Evolutionary conservation across 441 rosid genomes (phyloP).

Genomic region (Erodium trifolium): DNA sequence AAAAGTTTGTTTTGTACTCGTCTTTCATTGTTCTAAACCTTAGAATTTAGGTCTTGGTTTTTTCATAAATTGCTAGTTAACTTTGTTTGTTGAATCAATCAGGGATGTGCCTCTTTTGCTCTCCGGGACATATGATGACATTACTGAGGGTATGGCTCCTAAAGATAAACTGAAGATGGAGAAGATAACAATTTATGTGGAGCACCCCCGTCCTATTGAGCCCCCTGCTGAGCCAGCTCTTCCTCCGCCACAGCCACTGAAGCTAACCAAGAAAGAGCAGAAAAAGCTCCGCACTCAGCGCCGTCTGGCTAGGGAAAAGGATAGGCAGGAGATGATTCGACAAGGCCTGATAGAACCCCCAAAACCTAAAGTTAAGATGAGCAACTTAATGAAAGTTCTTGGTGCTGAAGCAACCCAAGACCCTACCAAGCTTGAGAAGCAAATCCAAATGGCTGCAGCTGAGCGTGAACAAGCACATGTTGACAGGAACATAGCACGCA

Average conservation of each 20-base stretch:
- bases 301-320: slow-evolving; percentile 81
- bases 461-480: slow-evolving; percentile 97
- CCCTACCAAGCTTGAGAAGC: slow-evolving; percentile 88
- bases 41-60: background rate
- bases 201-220: slow-evolving; percentile 87
- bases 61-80: background rate
- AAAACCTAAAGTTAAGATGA: slow-evolving; percentile 84
- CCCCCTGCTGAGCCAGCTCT: slow-evolving; percentile 91
- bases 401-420: slow-evolving; percentile 94
- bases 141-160: slow-evolving; percentile 25
- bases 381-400: slow-evolving; percentile 90
- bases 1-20: background rate
- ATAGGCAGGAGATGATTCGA: slow-evolving; percentile 78
- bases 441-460: slow-evolving; percentile 84
- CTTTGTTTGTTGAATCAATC: slow-evolving; percentile 16
- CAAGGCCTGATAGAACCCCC: slow-evolving; percentile 60
- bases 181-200: slow-evolving; percentile 37
- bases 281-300: slow-evolving; percentile 90
- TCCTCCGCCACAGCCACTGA: slow-evolving; percentile 83
- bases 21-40: background rate
- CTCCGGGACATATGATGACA: slow-evolving; percentile 39
- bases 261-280: slow-evolving; percentile 86
- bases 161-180: slow-evolving; percentile 41
- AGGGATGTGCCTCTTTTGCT: slow-evolving; percentile 59
- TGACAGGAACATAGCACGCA: slow-evolving; percentile 77